Evolutionary conservation across 2,329 filamentous ascomycete genomes (phyloP).

Genomic region (Penicillium nordicum): DNA sequence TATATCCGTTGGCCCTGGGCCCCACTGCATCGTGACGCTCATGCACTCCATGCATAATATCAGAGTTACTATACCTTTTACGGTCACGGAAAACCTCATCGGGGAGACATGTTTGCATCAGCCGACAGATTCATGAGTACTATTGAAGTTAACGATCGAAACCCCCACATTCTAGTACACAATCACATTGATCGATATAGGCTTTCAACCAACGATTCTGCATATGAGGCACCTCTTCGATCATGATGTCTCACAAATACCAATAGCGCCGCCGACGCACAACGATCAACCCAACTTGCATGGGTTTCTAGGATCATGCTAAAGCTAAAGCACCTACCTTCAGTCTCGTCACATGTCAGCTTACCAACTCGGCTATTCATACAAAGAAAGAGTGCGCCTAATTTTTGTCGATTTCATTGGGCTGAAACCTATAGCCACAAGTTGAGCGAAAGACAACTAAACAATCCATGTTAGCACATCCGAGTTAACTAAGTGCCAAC

Average conservation of each 20-base stretch:
- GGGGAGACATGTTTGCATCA: background rate
- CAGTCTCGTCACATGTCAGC: conserved; percentile 8
- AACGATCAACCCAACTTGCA: conserved; percentile 1
- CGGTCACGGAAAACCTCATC: background rate
- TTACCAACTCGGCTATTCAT: conserved; percentile 5
- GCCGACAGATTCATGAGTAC: background rate
- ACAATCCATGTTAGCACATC: background rate
- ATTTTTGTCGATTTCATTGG: background rate
- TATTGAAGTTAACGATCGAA: background rate
- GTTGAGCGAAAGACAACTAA: background rate
- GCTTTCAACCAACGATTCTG: background rate
- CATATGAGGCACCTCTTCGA: background rate
- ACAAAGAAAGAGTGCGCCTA: background rate
- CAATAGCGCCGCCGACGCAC: background rate
- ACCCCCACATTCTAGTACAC: background rate
- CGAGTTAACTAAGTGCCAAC: background rate
- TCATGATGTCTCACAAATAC: conserved; percentile 5
- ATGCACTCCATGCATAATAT: conserved; percentile 6
- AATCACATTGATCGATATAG: background rate
- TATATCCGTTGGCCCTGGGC: background rate
- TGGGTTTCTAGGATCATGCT: background rate
- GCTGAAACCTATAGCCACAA: background rate
- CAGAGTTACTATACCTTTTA: background rate
- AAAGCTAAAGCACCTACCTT: background rate
- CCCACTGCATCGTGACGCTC: background rate